Base-by-base conservation (phyloP, 164 flowering plant species). In the Nymphaea colorata region DNA sequence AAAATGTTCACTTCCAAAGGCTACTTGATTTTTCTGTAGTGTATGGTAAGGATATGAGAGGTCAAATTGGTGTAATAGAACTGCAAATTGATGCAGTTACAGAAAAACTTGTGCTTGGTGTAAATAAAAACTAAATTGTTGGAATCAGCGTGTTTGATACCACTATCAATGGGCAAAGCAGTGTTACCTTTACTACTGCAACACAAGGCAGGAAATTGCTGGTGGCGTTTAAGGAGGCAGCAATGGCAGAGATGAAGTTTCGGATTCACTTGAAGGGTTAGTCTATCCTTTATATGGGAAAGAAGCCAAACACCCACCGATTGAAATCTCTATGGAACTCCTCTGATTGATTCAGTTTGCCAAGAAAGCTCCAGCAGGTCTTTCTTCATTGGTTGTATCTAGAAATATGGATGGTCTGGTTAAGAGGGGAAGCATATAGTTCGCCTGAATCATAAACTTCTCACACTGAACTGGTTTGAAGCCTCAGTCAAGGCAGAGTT, bases 391-490 rank as follows among this genome's bases (percentile, higher is more conserved):
- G 59, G 42, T 72, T 66, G 68, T 72, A 68, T 41, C 66, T 41
- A 17, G 65, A 65, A 55, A 70, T 67, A 62, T 74, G 66, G 57
- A 74, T 60, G 65, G 59, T 57, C 11, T 70, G 17, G 16, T 64
- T 42, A 14, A 69, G 59, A 64, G 65, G 17, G 41, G 64, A 8
- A 62, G 53, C 25, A 47, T 66, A 43, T 69, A 59, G 36, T 73
- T 61, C 14, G 70, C 59, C 61, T 63, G 66, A 65, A 72, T 63
- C 12, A 41, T n/a, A 3, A 68, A 75, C 53, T 70, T 67, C 69
- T 64, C 41, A 43, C 74, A 76, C 75, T 77, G 69, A 42, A 43
- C 36, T 6, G 73, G 78, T 61, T 65, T 70, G 43, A 70, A 70
- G 67, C 55, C 72, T 66, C 68, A 59, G 64, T 66, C 55, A 62